Evolutionary conservation across 202 grass and related monocot species (phyloP).

Genomic region (Eragrostis tef): DNA sequence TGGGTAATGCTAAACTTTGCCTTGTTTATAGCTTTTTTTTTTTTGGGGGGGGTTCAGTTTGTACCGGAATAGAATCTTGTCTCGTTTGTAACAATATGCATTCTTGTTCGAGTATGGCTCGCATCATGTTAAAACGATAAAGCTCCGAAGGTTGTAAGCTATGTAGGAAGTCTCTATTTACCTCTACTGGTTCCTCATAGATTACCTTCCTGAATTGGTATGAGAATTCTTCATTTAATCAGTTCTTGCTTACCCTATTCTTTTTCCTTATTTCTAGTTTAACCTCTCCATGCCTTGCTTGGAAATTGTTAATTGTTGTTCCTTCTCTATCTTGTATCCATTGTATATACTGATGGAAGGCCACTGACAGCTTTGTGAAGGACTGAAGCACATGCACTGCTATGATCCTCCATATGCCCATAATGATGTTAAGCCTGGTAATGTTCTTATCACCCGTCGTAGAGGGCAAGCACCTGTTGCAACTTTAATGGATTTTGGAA

Average conservation of each 20-base stretch:
- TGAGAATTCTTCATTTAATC: not conserved
- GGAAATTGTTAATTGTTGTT: not conserved
- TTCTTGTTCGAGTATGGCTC: slow-evolving; percentile 1
- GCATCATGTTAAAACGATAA: slow-evolving; percentile 5
- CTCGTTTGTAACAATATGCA: not conserved
- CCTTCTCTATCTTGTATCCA: slow-evolving; percentile 26
- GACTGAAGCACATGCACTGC: slow-evolving; percentile 93
- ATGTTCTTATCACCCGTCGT: slow-evolving; percentile 86
- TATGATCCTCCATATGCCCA: slow-evolving; percentile 98
- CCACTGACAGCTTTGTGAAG: slow-evolving; percentile 76
- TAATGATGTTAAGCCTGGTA: slow-evolving; percentile 98
- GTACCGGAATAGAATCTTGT: slow-evolving; percentile 1
- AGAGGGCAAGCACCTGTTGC: slow-evolving; percentile 79
- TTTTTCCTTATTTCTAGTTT: not conserved
- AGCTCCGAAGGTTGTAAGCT: slow-evolving; percentile 1
- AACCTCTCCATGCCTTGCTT: not conserved
- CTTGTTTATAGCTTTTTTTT: not conserved
- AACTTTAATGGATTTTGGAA: slow-evolving; percentile 99
- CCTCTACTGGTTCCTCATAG: not conserved
- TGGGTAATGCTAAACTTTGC: slow-evolving; percentile 14
- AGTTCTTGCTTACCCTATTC: not conserved
- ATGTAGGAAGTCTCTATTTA: not conserved
- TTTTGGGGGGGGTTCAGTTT: slow-evolving; percentile 4
- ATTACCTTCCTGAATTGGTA: not conserved
- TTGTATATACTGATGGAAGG: slow-evolving; percentile 30